phyloP scores from a whole-genome alignment of 208 protist species.

The Acanthamoeba triangularis region DNA sequence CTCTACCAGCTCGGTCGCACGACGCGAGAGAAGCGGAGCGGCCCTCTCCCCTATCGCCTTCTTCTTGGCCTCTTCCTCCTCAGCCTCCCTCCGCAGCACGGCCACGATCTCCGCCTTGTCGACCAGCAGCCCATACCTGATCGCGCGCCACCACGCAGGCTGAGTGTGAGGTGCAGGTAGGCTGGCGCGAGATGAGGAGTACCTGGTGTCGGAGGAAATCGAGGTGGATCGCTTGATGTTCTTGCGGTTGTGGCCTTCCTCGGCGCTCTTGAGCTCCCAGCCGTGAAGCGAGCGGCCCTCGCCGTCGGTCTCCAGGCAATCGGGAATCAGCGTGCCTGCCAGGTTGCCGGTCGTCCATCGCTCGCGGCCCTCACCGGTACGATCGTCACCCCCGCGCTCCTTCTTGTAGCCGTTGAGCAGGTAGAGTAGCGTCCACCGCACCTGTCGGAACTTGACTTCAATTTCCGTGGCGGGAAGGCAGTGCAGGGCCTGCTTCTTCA shows the following conservation, averaged over 20 bases:
- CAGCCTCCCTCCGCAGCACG: neutral
- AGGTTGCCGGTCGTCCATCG: neutral
- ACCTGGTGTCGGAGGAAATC: neutral
- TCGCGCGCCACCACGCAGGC: too few species aligned
- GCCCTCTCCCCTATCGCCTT: neutral
- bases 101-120: neutral
- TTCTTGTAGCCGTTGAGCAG: constrained; percentile 42
- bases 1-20: neutral
- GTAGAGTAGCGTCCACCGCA: constrained; percentile 62
- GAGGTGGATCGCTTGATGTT: constrained; percentile 27
- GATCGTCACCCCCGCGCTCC: neutral
- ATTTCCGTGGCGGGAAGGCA: constrained; percentile 21
- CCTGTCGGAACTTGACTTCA: constrained; percentile 56
- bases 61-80: neutral
- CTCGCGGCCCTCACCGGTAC: neutral
- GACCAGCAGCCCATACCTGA: constrained; percentile 10
- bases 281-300: constrained; percentile 57
- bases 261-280: constrained; percentile 53
- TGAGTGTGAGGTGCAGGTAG: neutral
- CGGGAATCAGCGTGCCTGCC: neutral
- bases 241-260: neutral
- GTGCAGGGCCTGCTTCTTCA: constrained; percentile 30
- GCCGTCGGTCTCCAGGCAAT: constrained; percentile 7
- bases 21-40: neutral
- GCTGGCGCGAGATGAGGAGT: neutral